Base-by-base conservation (phyloP, 129 eudicot species). In the Tagetes erecta region DNA sequence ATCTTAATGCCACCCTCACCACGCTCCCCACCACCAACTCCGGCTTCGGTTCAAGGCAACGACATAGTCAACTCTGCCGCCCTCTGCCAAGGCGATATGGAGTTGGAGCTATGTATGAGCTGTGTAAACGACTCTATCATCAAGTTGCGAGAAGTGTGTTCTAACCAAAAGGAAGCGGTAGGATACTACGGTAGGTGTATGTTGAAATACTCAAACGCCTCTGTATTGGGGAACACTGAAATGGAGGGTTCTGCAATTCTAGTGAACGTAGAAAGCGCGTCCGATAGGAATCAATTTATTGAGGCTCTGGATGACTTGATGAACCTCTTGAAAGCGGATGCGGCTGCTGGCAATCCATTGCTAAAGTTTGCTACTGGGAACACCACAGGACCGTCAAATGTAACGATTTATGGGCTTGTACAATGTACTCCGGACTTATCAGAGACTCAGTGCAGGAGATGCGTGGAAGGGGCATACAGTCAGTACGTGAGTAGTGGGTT, bases 301-400 rank as follows among this genome's bases (percentile, higher is more conserved):
- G 44, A 4, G 44, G 44, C 8, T 62, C 44, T 62, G 27, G 45
- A 11, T 8, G 0, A 30, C 9, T 37, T 62, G 67, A 36, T 62
- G 67, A 37, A 62, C 44, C 1, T 3, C 45, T 9, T 62, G 45
- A 62, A 62, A 62, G 27, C 31, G 3, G 45, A 2, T 8, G 67
- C 71, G 3, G 52, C 55, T 30, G 71, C 39, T 9, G 40, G 71
- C 12, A 52, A 11, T 20, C 6, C 51, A n/a, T 30, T 66, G n/a
- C 50, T 39, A n/a, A 66, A 66, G 70, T 66, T 38, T 42, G 70
- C 70, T 0, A 44, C 41, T n/a, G 66, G 66, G 66, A 59, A 59
- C 40, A 34, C 41, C 31, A 37, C 30, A 30, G 45, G 3, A 30
- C 6, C 67, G 46, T 44, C 11, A 35, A 35, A 35, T 5, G 8